These are phyloP conservation scores for Anisogramma anomala DNA, from an alignment of 2,329 filamentous ascomycete genomes.

Conservation along the genomic window DNA sequence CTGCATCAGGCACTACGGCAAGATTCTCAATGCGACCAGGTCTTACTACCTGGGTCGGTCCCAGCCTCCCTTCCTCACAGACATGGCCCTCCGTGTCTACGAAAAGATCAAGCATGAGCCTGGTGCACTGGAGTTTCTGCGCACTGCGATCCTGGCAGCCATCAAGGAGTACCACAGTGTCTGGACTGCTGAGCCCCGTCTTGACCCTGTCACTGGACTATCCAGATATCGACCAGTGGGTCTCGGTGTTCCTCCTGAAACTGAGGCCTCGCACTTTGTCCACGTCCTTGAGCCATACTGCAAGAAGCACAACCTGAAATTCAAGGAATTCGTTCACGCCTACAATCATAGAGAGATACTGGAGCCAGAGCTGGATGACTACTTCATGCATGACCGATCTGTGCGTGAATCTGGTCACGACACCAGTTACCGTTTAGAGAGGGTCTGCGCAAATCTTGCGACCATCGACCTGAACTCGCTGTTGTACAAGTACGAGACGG, in stretches of 20 bases:
- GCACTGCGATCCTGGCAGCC: constrained; percentile 68
- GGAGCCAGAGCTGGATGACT: constrained; percentile 85
- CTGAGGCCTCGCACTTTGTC: constrained; percentile 74
- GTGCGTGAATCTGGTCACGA: constrained; percentile 96
- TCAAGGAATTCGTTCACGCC: constrained; percentile 73
- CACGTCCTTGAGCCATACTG: constrained; percentile 74
- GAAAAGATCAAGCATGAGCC: constrained; percentile 84
- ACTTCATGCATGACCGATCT: constrained; percentile 91
- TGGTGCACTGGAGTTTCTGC: constrained; percentile 69
- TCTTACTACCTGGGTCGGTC: constrained; percentile 92
- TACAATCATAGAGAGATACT: constrained; percentile 70
- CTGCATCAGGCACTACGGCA: constrained; percentile 95
- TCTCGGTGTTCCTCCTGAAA: constrained; percentile 79
- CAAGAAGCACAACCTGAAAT: constrained; percentile 70
- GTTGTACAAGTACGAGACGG: constrained; percentile 92
- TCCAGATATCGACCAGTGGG: constrained; percentile 79
- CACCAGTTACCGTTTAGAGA: constrained; percentile 86
- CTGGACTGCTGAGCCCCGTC: constrained; percentile 69
- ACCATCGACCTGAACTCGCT: constrained; percentile 92
- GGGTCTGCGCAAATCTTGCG: constrained; percentile 74
- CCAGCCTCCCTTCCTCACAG: constrained; percentile 91
- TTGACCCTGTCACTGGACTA: constrained; percentile 66
- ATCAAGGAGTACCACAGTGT: constrained; percentile 95
- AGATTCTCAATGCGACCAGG: constrained; percentile 92
- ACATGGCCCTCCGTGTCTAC: constrained; percentile 91